Base-by-base conservation (phyloP, 2,329 filamentous ascomycete species). In the Cercospora berteroae region DNA sequence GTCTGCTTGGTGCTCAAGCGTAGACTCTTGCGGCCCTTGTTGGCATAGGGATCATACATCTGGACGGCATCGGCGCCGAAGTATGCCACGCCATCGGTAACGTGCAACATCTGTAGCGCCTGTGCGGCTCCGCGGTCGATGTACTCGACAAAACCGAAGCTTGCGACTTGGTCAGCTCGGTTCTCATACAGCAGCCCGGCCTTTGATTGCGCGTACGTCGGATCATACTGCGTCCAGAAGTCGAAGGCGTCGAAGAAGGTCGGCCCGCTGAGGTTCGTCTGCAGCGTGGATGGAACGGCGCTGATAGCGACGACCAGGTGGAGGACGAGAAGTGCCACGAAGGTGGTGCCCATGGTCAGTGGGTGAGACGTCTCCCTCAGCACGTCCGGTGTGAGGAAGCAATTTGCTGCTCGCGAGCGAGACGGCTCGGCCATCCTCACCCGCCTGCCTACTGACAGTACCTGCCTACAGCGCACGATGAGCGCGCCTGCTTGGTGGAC, bases 1-100 rank as follows among this genome's bases (percentile, higher is more conserved):
- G 82, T 78, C 62, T 86, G 82, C 63, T 86, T 88, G 77, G 88
- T 90, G 58, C 87, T 86, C 9, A 96, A 79, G 18, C 92, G 89
- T 33, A 93, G 87, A 29, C 90, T 93, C 62, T 83, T 81, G 48
- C 92, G 90, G 27, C 92, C 91, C 8, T 75, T 66, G 25, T 72
- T 77, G 20, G 73, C 74, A 48, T 76, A 75, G 3, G 78, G 75
- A 36, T 78, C 76, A 27, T 80, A 71, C 31, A 74, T 64, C 12
- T 70, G 39, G 2, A 59, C 68, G 9, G 67, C 65, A 29, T 76
- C 74, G 7, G 72, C 73, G 6, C 73, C 73, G 64, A 73, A 75
- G 16, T 64, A 66, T n/a, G 70, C 66, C 5, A 70, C 66, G 55
- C 57, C 67, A 60, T 70, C 48, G 64, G 69, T 60, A 67, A 68